Percentiles rank a stretch among this genome's conserved stretches.
Evolutionary conservation across 1,284 basidiomycete genomes (phyloP).

Genomic region (Austroboletus rostrupii): DNA sequence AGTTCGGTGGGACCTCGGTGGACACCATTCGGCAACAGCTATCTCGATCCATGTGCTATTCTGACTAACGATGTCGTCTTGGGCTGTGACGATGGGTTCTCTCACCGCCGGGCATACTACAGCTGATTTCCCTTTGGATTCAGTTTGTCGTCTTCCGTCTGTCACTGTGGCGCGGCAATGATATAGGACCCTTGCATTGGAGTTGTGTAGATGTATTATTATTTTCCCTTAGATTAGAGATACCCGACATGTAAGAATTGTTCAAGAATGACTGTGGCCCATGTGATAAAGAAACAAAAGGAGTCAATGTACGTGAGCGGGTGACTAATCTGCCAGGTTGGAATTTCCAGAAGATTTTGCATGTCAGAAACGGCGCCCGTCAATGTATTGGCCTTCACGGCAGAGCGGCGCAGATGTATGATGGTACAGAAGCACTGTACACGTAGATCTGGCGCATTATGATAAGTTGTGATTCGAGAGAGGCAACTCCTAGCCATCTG

Average conservation of each 20-base stretch:
- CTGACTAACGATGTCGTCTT: constrained; percentile 21
- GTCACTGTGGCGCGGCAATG: constrained; percentile 2
- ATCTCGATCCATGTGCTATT: constrained; percentile 28
- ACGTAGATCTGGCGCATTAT: background rate
- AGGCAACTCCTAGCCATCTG: constrained; percentile 1
- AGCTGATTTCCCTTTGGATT: background rate
- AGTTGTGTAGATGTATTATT: constrained; percentile 18
- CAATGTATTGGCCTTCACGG: background rate
- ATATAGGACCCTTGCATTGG: constrained; percentile 15
- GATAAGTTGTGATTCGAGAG: constrained; percentile 7
- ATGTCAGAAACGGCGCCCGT: background rate
- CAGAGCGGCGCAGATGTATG: background rate
- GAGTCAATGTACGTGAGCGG: constrained; percentile 17
- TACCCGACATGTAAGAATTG: constrained; percentile 17
- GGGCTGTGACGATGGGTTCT: constrained; percentile 23
- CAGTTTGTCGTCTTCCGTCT: background rate
- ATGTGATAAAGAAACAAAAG: background rate
- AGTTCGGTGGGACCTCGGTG: constrained; percentile 21
- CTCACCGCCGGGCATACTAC: constrained; percentile 19
- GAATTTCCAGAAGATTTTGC: background rate
- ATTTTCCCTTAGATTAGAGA: constrained; percentile 25
- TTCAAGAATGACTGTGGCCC: background rate
- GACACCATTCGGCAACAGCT: constrained; percentile 22
- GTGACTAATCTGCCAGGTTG: background rate
- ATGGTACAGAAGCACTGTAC: too few relatives aligned